These are phyloP conservation scores for Adansonia gregorii DNA, from an alignment of 441 rosid genomes.

Conservation along the genomic window DNA sequence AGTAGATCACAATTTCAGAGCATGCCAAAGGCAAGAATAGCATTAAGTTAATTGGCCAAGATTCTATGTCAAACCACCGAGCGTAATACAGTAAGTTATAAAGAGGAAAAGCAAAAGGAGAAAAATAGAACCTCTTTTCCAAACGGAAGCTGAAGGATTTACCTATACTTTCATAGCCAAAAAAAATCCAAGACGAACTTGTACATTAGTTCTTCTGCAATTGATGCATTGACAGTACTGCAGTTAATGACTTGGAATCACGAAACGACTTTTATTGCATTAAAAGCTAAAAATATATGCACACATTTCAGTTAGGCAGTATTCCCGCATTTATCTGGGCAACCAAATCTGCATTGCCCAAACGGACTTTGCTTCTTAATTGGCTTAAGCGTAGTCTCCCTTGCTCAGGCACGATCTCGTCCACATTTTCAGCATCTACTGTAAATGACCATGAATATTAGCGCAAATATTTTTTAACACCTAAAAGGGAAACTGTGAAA, in stretches of 20 bases:
- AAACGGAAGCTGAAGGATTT: constrained; percentile 12
- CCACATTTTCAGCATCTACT: background rate
- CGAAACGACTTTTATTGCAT: constrained; percentile 4
- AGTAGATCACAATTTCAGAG: background rate
- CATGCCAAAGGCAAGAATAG: background rate
- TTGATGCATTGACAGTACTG: background rate
- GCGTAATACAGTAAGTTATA: background rate
- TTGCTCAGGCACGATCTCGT: background rate
- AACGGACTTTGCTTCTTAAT: background rate
- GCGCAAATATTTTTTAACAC: background rate
- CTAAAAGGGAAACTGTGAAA: background rate
- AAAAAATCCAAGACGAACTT: background rate
- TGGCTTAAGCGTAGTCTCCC: constrained; percentile 17
- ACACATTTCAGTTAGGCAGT: background rate
- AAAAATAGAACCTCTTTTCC: background rate
- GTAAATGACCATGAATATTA: constrained; percentile 12
- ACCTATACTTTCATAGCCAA: constrained; percentile 10
- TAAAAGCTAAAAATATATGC: background rate
- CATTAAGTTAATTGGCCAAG: background rate
- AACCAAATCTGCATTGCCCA: background rate
- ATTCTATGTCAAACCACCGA: constrained; percentile 5
- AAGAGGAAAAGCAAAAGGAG: background rate
- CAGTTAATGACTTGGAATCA: background rate
- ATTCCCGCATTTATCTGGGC: background rate
- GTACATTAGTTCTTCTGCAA: constrained; percentile 10